Conservation (phyloP, 1,284 basidiomycete species). For the Leccinum fuscescens region DNA sequence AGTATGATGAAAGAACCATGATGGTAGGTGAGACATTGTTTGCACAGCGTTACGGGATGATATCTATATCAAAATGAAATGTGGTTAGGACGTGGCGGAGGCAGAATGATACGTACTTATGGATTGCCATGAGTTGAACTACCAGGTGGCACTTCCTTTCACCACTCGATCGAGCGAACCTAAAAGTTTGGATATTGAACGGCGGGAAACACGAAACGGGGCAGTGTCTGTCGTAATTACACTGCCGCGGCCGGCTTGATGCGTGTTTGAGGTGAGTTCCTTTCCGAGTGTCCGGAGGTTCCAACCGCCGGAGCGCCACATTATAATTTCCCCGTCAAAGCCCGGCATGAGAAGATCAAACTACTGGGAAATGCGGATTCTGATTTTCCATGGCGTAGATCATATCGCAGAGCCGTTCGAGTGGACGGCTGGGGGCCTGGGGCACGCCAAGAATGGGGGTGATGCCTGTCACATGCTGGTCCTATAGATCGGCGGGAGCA, state of each 20-base stretch:
- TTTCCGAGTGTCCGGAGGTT: constrained; percentile 13
- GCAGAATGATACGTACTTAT: too few species aligned
- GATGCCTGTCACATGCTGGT: neutral
- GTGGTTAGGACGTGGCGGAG: too few species aligned
- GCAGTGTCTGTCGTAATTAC: too few species aligned
- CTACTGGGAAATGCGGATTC: constrained; percentile 2
- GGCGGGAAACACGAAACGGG: too few species aligned
- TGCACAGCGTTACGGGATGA: neutral
- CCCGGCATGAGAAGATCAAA: constrained; percentile 15
- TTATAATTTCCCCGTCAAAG: constrained; percentile 3
- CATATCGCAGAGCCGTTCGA: constrained; percentile 1
- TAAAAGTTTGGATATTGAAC: too few species aligned
- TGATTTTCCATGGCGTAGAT: constrained; percentile 14
- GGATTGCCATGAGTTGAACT: too few species aligned
- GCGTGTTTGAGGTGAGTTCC: neutral
- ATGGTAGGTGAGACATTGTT: neutral
- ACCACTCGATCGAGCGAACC: too few species aligned
- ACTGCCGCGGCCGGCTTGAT: neutral
- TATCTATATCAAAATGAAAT: neutral
- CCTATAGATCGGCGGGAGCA: neutral
- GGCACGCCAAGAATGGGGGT: neutral
- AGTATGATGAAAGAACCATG: neutral
- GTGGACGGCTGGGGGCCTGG: neutral
- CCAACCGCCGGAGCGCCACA: constrained; percentile 16
- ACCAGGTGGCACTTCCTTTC: too few species aligned